Evolutionary conservation across 108 stramenopile genomes (phyloP), one percentile per base, ranked within the genome.

Genomic region (Pseudonitzschia multiseries): DNA sequence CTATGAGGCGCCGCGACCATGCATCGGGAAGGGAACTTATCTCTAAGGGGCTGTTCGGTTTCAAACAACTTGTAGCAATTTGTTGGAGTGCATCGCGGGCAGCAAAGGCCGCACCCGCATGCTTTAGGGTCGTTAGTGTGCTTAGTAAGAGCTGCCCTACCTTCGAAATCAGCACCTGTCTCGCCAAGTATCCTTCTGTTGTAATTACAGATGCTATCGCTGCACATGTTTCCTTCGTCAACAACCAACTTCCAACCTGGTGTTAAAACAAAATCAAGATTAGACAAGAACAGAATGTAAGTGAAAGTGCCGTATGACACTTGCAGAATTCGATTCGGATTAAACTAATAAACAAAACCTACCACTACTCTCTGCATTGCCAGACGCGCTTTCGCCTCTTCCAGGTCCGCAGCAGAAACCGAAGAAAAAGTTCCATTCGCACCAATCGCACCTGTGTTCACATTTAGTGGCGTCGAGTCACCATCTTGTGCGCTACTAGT

Each of bases 361-460:
- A 78, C 79, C 18, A 90, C 81, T 54, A 90, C 73, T 48, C 86
- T 61, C 67, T 90, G 89, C 33, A 75, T 70, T 13, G 79, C 81
- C 52, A 83, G 69, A 52, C 80, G 70, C 21, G 48, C 42, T 36
- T 57, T 42, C 12, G 59, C 27, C 44, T 79, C 83, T 33, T 63
- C 73, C 43, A 74, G 64, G 69, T 75, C 64, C 2, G 64, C 15
- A 6, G 69, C 17, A 27, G 64, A 71, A 17, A 90, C 51, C 14
- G 77, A 85, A 20, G 84, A 76, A 66, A 78, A 87, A 21, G 68
- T 74, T n/a, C 79, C 84, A 66, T 90, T 90, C 20, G 89, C 86
- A 26, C 89, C 89, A 29, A 90, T 82, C 8, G 86, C 86, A 1
- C 89, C 89, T 4, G 85, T 81, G 57, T 90, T 90, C 22, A 90